phyloP scores from a whole-genome alignment of 306 rosid genomes.

The Vicia villosa region DNA sequence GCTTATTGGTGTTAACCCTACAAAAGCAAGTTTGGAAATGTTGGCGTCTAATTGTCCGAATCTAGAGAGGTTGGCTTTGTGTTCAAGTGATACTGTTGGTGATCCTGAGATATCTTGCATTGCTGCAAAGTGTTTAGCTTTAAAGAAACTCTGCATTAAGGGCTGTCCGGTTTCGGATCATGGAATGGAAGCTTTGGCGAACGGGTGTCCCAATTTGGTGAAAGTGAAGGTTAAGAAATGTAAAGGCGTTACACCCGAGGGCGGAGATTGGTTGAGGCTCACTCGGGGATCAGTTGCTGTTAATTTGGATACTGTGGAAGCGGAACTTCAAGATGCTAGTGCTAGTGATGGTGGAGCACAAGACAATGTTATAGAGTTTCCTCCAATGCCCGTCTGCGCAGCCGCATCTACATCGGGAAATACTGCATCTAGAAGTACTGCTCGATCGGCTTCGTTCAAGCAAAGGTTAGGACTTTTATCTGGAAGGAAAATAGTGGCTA shows the following conservation, averaged over 20 bases:
- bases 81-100: slow-evolving; percentile 92
- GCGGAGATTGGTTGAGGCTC: slow-evolving; percentile 78
- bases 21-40: slow-evolving; percentile 70
- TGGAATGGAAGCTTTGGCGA: slow-evolving; percentile 80
- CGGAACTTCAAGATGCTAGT: slow-evolving; percentile 75
- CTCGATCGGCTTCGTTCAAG: slow-evolving; percentile 66
- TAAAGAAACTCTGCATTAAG: slow-evolving; percentile 95
- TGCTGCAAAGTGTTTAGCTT: slow-evolving; percentile 82
- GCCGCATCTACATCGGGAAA: slow-evolving; percentile 30
- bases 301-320: slow-evolving; percentile 75
- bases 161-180: slow-evolving; percentile 84
- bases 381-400: slow-evolving; percentile 47
- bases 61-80: slow-evolving; percentile 88
- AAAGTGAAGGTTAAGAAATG: slow-evolving; percentile 97
- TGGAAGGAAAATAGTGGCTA: slow-evolving; percentile 71
- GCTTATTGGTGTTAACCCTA: slow-evolving; percentile 91
- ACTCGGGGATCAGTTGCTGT: slow-evolving; percentile 73
- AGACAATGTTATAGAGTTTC: slow-evolving; percentile 64
- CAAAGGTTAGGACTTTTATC: slow-evolving; percentile 74
- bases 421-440: slow-evolving; percentile 55
- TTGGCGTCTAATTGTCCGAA: slow-evolving; percentile 82
- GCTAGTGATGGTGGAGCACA: slow-evolving; percentile 83
- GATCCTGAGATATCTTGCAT: slow-evolving; percentile 86
- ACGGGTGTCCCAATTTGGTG: slow-evolving; percentile 95
- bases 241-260: slow-evolving; percentile 74